phyloP scores from a whole-genome alignment of 768 basidiomycete species.

The Cystofilobasidium capitatum region DNA sequence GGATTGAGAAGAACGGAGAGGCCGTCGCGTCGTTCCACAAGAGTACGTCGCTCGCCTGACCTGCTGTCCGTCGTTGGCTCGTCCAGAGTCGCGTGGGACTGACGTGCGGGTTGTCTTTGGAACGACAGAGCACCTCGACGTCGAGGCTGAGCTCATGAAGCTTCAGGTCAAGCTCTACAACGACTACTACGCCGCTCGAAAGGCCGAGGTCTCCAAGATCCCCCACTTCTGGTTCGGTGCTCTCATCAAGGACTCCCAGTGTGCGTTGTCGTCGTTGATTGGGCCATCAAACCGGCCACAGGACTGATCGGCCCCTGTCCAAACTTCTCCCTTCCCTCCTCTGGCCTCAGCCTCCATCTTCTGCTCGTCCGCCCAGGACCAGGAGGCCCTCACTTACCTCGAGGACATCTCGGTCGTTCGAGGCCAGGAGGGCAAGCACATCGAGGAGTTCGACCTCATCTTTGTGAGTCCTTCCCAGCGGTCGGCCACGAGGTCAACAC shows the following conservation, averaged over 20 bases:
- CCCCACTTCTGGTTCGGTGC: slow-evolving; percentile 22
- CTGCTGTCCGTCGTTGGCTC: background rate
- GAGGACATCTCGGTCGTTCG: slow-evolving; percentile 16
- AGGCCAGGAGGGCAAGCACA: slow-evolving; percentile 15
- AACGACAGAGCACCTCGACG: slow-evolving; percentile 11
- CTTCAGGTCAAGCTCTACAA: slow-evolving; percentile 1
- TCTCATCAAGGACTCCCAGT: slow-evolving; percentile 11
- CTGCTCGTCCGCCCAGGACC: slow-evolving; percentile 9
- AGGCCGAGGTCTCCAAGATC: slow-evolving; percentile 17
- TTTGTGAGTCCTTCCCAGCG: slow-evolving; percentile 14
- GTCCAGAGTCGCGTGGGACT: background rate
- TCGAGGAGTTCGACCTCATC: slow-evolving; percentile 15
- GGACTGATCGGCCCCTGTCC: background rate
- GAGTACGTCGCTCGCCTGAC: slow-evolving; percentile 4
- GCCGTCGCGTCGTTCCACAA: slow-evolving; percentile 5
- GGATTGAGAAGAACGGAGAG: slow-evolving; percentile 14
- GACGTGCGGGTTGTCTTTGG: background rate
- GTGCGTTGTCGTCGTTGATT: background rate
- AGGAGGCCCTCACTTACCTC: slow-evolving; percentile 23
- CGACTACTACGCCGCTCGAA: slow-evolving; percentile 5
- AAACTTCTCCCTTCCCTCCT: background rate
- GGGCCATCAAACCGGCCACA: no score
- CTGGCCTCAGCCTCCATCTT: slow-evolving; percentile 10
- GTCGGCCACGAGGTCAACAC: background rate
- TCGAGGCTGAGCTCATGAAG: slow-evolving; percentile 7